These are phyloP conservation scores for Salix caprea DNA, from an alignment of 345 rosid species.

Conservation along the genomic window DNA sequence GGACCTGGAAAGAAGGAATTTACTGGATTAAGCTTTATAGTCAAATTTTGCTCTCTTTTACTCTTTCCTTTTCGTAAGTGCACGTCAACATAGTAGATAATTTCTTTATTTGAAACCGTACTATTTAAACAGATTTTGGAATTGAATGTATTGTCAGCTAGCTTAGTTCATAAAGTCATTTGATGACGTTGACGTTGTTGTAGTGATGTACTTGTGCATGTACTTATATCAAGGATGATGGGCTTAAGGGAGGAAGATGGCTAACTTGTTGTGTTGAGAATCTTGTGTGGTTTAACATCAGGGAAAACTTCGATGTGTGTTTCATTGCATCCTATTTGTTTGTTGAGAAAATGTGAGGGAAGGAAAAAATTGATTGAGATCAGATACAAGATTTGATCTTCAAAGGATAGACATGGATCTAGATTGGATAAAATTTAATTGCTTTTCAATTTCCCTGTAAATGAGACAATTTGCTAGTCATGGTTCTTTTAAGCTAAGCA, in stretches of 20 bases:
- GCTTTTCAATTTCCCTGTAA: not conserved
- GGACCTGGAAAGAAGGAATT: not conserved
- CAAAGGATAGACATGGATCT: not conserved
- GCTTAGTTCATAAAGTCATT: not conserved
- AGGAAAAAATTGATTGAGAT: not conserved
- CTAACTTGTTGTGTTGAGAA: not conserved
- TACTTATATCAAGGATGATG: not conserved
- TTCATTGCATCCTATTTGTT: not conserved
- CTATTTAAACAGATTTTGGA: not conserved
- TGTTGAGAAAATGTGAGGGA: not conserved
- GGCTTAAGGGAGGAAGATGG: not conserved
- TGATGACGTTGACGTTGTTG: not conserved
- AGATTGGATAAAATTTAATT: not conserved
- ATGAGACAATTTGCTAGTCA: not conserved
- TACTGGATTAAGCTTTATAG: not conserved
- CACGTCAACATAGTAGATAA: not conserved
- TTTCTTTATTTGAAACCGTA: not conserved
- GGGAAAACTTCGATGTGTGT: not conserved
- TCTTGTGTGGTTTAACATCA: not conserved
- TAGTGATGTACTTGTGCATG: not conserved
- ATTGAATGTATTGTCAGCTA: not conserved
- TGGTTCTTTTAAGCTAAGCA: not conserved
- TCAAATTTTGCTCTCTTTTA: not conserved
- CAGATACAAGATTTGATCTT: not conserved
- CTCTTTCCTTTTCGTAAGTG: not conserved